Evolutionary conservation across 2,329 filamentous ascomycete species (phyloP).

Genomic region (Lachnellula arida): DNA sequence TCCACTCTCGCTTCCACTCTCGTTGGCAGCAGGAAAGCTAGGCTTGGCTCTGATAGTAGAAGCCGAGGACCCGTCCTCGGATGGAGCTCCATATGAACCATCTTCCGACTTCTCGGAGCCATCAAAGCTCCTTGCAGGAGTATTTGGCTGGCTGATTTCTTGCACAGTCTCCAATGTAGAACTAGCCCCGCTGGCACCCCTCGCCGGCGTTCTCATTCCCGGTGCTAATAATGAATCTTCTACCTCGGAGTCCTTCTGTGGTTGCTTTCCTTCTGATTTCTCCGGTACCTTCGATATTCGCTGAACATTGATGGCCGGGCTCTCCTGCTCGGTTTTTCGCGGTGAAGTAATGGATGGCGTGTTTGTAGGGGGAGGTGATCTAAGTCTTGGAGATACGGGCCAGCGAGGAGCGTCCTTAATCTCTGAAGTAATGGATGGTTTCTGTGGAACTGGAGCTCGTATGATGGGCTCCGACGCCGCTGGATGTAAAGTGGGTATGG

Average conservation of each 20-base stretch:
- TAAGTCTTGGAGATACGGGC: slow-evolving; percentile 72
- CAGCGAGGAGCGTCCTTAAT: slow-evolving; percentile 60
- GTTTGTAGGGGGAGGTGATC: slow-evolving; percentile 65
- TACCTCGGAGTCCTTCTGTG: slow-evolving; percentile 20
- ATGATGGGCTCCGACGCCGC: slow-evolving; percentile 54
- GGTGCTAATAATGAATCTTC: slow-evolving; percentile 25
- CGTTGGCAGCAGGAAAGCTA: slow-evolving; percentile 39
- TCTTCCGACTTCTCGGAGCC: slow-evolving; percentile 44
- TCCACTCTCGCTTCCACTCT: slow-evolving; percentile 64
- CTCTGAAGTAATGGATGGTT: slow-evolving; percentile 48
- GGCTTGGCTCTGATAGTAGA: slow-evolving; percentile 42
- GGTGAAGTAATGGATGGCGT: slow-evolving; percentile 42
- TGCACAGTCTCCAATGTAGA: slow-evolving; percentile 83
- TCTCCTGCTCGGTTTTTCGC: slow-evolving; percentile 46
- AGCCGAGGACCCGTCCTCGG: slow-evolving; percentile 23
- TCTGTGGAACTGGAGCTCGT: slow-evolving; percentile 61
- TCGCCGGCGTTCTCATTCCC: slow-evolving; percentile 55
- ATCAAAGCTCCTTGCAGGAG: slow-evolving; percentile 51
- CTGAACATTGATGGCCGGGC: slow-evolving; percentile 50
- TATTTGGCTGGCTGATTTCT: slow-evolving; percentile 75
- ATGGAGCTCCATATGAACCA: slow-evolving; percentile 36
- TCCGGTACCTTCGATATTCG: slow-evolving; percentile 40
- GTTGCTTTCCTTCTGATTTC: slow-evolving; percentile 27
- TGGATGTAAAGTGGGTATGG: slow-evolving; percentile 61
- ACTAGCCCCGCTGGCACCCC: slow-evolving; percentile 53